A percentile compares a stretch with the other conserved stretches of the same genome.
These are phyloP conservation scores for Tylopilus balloui DNA, from an alignment of 768 basidiomycete genomes.

Conservation along the genomic window DNA sequence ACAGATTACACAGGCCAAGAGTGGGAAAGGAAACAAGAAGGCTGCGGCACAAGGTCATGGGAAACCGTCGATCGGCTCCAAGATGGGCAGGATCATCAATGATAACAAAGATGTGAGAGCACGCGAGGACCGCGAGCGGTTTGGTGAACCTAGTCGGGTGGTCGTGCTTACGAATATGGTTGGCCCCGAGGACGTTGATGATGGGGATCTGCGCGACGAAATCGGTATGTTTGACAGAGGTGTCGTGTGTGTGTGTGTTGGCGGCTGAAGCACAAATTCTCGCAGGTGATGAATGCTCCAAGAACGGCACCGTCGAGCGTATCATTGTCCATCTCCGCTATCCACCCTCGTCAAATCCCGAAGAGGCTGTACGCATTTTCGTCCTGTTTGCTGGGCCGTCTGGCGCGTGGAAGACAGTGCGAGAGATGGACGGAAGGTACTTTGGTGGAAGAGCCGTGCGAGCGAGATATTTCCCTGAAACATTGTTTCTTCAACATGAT, in stretches of 20 bases:
- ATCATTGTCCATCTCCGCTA: conserved; percentile 78
- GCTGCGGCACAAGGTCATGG: conserved; percentile 35
- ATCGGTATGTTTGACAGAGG: conserved; percentile 55
- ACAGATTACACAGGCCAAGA: conserved; percentile 41
- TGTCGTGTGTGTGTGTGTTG: not conserved
- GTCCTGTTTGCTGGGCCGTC: conserved; percentile 87
- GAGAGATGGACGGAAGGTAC: conserved; percentile 88
- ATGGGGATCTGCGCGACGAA: conserved; percentile 80
- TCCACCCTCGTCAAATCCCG: conserved; percentile 58
- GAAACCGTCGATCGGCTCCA: conserved; percentile 45
- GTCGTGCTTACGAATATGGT: conserved; percentile 92
- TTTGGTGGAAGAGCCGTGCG: conserved; percentile 85
- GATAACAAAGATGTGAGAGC: conserved; percentile 80
- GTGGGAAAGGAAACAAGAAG: conserved; percentile 37
- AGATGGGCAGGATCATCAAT: conserved; percentile 88
- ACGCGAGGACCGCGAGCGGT: conserved; percentile 72
- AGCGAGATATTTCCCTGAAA: conserved; percentile 77
- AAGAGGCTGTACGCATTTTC: conserved; percentile 90
- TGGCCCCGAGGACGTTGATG: conserved; percentile 73
- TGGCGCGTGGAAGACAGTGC: conserved; percentile 94
- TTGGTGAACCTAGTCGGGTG: conserved; percentile 87
- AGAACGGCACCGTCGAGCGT: conserved; percentile 88
- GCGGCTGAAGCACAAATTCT: not conserved
- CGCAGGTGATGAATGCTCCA: conserved; percentile 84
- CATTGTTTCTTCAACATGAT: conserved; percentile 43